Conservation (phyloP, 2,329 filamentous ascomycete species). For the Ophiostoma ulmi region DNA sequence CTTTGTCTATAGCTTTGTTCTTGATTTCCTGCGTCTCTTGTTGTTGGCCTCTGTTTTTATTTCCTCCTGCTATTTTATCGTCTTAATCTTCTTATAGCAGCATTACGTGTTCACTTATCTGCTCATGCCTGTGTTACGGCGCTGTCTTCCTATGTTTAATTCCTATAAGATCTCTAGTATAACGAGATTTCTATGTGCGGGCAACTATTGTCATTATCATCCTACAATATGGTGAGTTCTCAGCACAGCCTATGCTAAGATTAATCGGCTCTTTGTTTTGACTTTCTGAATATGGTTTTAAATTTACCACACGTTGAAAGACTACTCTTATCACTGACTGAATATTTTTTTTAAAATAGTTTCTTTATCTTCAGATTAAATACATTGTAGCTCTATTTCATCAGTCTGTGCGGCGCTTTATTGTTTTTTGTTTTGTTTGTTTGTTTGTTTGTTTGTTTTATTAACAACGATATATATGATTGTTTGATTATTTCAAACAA, state of each 20-base stretch:
- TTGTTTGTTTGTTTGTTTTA: too few relatives aligned
- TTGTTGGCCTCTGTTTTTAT: background rate
- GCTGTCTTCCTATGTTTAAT: background rate
- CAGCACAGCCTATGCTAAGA: background rate
- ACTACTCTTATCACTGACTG: too few relatives aligned
- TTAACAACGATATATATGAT: too few relatives aligned
- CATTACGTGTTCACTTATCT: background rate
- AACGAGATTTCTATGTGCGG: background rate
- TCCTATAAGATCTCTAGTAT: background rate
- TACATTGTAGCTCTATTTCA: too few relatives aligned
- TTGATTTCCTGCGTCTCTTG: background rate
- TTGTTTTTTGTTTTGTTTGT: too few relatives aligned
- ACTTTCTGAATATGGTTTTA: background rate
- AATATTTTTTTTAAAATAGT: too few relatives aligned
- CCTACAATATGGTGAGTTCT: background rate
- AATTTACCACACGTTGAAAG: too few relatives aligned
- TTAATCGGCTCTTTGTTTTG: too few relatives aligned
- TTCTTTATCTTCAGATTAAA: too few relatives aligned
- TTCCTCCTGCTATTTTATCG: background rate
- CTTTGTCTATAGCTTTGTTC: constrained; percentile 3
- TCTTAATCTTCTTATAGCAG: background rate
- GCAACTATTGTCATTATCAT: background rate
- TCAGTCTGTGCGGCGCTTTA: too few relatives aligned
- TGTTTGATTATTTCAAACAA: too few relatives aligned
- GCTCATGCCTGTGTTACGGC: background rate